Percentiles rank a stretch among this genome's conserved stretches.
phyloP scores from a whole-genome alignment of 768 basidiomycete genomes.

The Auricularia cornea region DNA sequence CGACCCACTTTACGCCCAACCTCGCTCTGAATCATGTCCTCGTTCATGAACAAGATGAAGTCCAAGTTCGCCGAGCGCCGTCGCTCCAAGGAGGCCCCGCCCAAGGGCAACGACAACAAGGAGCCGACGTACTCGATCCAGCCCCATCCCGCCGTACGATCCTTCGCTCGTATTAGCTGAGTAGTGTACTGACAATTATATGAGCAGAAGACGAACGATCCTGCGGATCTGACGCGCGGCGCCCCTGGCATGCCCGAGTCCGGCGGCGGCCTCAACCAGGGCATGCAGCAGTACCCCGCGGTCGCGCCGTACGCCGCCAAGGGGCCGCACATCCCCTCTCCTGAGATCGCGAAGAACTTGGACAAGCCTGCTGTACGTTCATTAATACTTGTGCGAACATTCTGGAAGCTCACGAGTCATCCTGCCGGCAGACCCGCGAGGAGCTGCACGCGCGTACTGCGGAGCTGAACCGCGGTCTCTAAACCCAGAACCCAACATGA shows the following conservation, averaged over 20 bases:
- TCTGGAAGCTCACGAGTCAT: neutral
- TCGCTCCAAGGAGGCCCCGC: neutral
- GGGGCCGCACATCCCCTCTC: neutral
- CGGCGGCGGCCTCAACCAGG: neutral
- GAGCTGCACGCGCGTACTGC: neutral
- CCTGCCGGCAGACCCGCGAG: neutral
- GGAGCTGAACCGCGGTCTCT: neutral
- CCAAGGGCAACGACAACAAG: neutral
- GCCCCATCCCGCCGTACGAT: neutral
- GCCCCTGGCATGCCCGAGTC: neutral
- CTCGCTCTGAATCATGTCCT: neutral
- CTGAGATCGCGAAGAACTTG: neutral
- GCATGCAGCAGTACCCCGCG: neutral
- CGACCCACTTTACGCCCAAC: neutral
- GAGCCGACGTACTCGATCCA: neutral
- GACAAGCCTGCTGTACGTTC: neutral
- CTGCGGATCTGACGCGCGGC: neutral
- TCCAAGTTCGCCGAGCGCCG: neutral
- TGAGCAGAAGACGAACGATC: neutral
- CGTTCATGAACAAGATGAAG: neutral
- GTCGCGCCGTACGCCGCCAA: neutral
- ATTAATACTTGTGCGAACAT: neutral
- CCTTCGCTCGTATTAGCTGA: neutral
- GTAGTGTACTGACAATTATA: neutral
- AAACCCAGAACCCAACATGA: neutral